Conservation (phyloP, 306 rosid species). For the Cicer pinnatifidum region DNA sequence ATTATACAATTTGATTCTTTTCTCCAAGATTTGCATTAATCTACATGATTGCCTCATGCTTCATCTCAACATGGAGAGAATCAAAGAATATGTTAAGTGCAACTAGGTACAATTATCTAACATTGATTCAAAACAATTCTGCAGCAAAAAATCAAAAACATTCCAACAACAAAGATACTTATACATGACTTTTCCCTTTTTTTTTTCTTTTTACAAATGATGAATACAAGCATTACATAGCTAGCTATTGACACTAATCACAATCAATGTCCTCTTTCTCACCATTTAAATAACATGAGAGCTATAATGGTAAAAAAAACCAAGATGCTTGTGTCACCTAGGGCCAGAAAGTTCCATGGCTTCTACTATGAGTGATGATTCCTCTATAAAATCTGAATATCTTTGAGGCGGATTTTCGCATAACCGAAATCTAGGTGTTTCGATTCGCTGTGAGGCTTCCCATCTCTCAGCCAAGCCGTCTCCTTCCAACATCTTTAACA, state of each 20-base stretch:
- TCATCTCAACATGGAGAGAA: no score
- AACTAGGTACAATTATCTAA: constrained; percentile 36
- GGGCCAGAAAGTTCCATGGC: constrained; percentile 99
- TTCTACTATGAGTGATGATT: constrained; percentile 87
- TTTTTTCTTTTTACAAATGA: constrained; percentile 57
- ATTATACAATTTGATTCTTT: no score
- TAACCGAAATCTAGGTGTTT: constrained; percentile 69
- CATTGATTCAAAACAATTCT: constrained; percentile 43
- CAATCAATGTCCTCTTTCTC: constrained; percentile 41
- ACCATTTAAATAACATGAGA: constrained; percentile 46
- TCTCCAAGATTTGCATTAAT: no score
- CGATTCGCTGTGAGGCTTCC: constrained; percentile 88
- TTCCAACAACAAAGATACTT: constrained; percentile 48
- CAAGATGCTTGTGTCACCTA: constrained; percentile 69
- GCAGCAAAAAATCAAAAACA: constrained; percentile 44
- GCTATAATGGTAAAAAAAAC: constrained; percentile 29
- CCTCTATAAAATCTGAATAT: constrained; percentile 89
- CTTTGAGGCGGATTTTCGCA: constrained; percentile 73
- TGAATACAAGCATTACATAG: constrained; percentile 58
- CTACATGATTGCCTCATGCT: no score
- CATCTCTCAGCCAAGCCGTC: constrained; percentile 97
- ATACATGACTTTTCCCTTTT: constrained; percentile 55
- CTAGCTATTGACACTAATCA: constrained; percentile 59
- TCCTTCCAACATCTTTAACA: constrained; percentile 92
- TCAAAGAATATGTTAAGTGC: no score